Percentiles rank a stretch among this genome's conserved stretches.
Conservation (phyloP, 2,329 filamentous ascomycete genomes). For the Aspergillus caelatus region DNA sequence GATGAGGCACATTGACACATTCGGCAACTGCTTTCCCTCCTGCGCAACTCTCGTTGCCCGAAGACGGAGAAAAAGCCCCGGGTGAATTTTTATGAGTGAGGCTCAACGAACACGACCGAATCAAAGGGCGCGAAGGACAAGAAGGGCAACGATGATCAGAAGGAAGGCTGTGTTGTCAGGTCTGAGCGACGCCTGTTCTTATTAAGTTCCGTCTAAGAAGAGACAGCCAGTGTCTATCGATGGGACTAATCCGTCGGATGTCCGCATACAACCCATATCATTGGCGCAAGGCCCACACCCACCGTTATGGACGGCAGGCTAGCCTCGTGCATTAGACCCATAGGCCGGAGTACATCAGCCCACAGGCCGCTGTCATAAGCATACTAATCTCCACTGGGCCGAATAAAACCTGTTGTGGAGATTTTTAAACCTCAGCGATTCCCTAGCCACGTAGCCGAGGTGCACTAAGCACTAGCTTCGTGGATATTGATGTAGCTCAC, state of each 20-base stretch:
- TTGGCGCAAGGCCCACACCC: neutral
- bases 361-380: neutral
- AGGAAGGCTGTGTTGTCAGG: neutral
- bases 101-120: neutral
- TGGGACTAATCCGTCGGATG: neutral
- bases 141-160: neutral
- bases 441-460: neutral
- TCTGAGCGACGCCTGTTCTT: neutral
- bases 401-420: neutral
- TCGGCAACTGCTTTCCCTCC: too few relatives aligned
- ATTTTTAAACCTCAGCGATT: neutral
- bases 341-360: neutral
- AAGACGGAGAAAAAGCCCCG: too few relatives aligned
- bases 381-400: neutral
- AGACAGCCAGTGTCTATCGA: neutral
- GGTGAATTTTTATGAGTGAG: neutral
- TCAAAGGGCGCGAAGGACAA: neutral
- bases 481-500: neutral
- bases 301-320: neutral
- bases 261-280: neutral
- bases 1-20: too few relatives aligned
- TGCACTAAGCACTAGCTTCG: neutral
- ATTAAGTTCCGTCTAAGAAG: neutral
- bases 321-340: neutral
- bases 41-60: too few relatives aligned